Percentiles rank a stretch among this genome's conserved stretches.
These are phyloP conservation scores for Cupressus sempervirens DNA, from an alignment of 75 land plant species.

Conservation along the genomic window DNA sequence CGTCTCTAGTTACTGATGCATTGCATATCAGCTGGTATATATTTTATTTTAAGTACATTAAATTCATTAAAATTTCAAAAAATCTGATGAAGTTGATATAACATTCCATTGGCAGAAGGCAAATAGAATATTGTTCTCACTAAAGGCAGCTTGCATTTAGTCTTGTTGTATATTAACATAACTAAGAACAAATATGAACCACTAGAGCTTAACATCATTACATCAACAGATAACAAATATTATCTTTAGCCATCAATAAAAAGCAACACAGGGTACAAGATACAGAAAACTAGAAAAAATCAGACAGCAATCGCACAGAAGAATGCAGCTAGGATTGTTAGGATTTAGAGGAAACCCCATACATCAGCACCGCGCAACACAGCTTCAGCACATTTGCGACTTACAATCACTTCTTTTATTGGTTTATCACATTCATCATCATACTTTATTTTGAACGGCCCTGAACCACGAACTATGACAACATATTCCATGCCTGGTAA, in stretches of 20 bases:
- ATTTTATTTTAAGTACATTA: not conserved
- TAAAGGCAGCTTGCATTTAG: not conserved
- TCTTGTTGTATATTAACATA: not conserved
- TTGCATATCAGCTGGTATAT: not conserved
- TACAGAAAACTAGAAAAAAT: not conserved
- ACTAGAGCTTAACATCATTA: not conserved
- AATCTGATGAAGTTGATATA: not conserved
- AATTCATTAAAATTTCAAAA: not conserved
- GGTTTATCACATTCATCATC: constrained; percentile 27
- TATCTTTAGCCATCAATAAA: not conserved
- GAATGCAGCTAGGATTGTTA: not conserved
- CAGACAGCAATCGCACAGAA: not conserved
- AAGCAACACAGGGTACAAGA: not conserved
- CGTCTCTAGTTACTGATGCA: not conserved
- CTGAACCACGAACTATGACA: constrained; percentile 72
- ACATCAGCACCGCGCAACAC: constrained; percentile 99
- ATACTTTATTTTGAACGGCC: constrained; percentile 71
- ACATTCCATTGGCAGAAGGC: not conserved
- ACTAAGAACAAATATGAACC: not conserved
- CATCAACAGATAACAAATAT: not conserved
- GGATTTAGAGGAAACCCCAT: constrained; percentile 18
- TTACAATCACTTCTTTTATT: constrained; percentile 82
- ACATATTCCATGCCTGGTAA: constrained; percentile 76
- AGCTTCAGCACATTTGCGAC: constrained; percentile 97
- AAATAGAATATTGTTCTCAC: not conserved